Base-by-base conservation (phyloP, 2,329 filamentous ascomycete genomes). In the Parastagonospora nodorum region DNA sequence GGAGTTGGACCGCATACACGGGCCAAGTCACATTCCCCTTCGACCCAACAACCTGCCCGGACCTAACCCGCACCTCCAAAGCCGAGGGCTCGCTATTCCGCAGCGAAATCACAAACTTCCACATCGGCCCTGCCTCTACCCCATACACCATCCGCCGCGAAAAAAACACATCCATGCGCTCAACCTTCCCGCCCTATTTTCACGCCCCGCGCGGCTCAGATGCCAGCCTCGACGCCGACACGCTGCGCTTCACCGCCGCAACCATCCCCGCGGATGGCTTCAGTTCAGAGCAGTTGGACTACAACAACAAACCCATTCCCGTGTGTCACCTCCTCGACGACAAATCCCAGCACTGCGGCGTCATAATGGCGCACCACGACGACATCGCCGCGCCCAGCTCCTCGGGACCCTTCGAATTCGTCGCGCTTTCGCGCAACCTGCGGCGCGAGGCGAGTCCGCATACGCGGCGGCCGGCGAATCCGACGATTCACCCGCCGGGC, bases 1-100 rank as follows among this genome's bases (percentile, higher is more conserved):
- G 68, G 69, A 71, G 68, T 47, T 73, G 68, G 68, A 61, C 54
- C 3, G 63, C 61, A 0, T 69, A 66, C 53, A 35, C 45, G 4
- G 68, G 68, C 1, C 46, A 46, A 2, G 57, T 69, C 5, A 70
- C 65, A 37, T 72, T 69, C 44, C 69, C 69, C 2, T 70, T 72
- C 32, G 69, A 72, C 45, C 67, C 64, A 1, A 66, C 64, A 10
- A 72, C 55, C 42, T 63, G 65, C 31, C 69, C 67, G 11, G 69
- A 72, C 47, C 48, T 66, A 8, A 61, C 50, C 30, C 60, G 44
- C 9, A 45, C 54, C 1, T 63, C 65, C 2, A 56, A 50, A 16
- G 49, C 41, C 44, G 55, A 64, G n/a, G 61, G 57, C 11, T 50
- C 60, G 19, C 64, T 57, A 52, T 71, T 72, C 50, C 58, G 55